Evolutionary conservation across 352 stramenopile species (phyloP).

Genomic region (Globisporangium nagaii): DNA sequence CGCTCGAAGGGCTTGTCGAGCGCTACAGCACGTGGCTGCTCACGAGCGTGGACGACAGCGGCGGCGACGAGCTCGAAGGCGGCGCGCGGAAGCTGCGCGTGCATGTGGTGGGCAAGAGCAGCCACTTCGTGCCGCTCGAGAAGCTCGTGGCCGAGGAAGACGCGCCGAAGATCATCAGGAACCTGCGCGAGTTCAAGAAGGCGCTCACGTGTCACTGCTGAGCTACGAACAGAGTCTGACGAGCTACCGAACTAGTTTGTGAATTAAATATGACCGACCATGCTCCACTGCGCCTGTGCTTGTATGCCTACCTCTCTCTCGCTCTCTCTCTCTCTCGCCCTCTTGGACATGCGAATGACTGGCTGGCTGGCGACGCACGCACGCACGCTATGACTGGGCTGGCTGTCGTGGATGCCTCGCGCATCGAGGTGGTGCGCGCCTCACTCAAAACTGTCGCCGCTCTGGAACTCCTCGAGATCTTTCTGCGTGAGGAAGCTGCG

Average conservation of each 20-base stretch:
- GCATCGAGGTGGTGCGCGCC: constrained; percentile 9
- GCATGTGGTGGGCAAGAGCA: constrained; percentile 66
- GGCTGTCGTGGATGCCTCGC: background rate
- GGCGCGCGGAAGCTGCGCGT: constrained; percentile 55
- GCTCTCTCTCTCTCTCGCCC: no score
- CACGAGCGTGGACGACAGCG: background rate
- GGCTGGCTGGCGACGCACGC: no score
- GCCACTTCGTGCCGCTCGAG: constrained; percentile 57
- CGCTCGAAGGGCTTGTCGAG: constrained; percentile 27
- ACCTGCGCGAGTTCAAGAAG: constrained; percentile 56
- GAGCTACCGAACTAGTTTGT: background rate
- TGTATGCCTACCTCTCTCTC: no score
- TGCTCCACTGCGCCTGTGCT: no score
- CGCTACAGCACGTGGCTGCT: constrained; percentile 61
- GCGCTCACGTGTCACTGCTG: constrained; percentile 49
- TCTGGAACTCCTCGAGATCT: constrained; percentile 60
- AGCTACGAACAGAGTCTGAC: no score
- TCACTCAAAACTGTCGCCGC: constrained; percentile 24
- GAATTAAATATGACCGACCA: constrained; percentile 7
- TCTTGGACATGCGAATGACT: no score
- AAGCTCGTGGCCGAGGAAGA: constrained; percentile 40
- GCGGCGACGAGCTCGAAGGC: background rate
- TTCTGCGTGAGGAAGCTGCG: constrained; percentile 50
- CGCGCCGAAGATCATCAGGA: constrained; percentile 47
- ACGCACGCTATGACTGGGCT: no score